These are phyloP conservation scores for Pseudocercospora ulei DNA, from an alignment of 2,329 filamentous ascomycete species.

Conservation along the genomic window DNA sequence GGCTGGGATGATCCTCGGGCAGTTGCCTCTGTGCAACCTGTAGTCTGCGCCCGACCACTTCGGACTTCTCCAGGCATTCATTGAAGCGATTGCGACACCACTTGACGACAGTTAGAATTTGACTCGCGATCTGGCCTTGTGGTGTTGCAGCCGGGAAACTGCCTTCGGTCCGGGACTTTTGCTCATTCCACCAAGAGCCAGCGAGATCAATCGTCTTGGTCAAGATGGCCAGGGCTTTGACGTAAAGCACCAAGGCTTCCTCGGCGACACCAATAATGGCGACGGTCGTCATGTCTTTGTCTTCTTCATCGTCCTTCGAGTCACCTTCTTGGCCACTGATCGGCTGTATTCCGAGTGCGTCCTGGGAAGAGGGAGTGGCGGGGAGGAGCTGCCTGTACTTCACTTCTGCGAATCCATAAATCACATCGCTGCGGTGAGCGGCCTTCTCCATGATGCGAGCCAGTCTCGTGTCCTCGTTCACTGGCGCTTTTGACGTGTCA, in stretches of 20 bases:
- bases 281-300: slow-evolving; percentile 71
- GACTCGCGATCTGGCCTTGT: slow-evolving; percentile 31
- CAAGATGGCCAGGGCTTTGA: slow-evolving; percentile 82
- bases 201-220: slow-evolving; percentile 95
- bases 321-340: slow-evolving; percentile 48
- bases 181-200: slow-evolving; percentile 67
- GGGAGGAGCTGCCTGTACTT: slow-evolving; percentile 97
- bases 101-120: slow-evolving; percentile 88
- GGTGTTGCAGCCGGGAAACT: slow-evolving; percentile 31
- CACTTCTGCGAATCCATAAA: slow-evolving; percentile 95
- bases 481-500: slow-evolving; percentile 43
- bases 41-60: slow-evolving; percentile 81
- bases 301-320: slow-evolving; percentile 51
- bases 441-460: slow-evolving; percentile 81
- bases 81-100: slow-evolving; percentile 94
- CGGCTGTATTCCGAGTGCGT: slow-evolving; percentile 52
- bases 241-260: slow-evolving; percentile 88
- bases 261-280: slow-evolving; percentile 81
- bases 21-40: slow-evolving; percentile 75
- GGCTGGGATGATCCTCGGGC: slow-evolving; percentile 72
- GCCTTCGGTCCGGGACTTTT: slow-evolving; percentile 46
- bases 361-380: slow-evolving; percentile 62
- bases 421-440: slow-evolving; percentile 85
- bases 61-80: slow-evolving; percentile 91
- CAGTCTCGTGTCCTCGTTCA: slow-evolving; percentile 70